Percentiles rank a stretch among this genome's conserved stretches.
Conservation (phyloP, 2,329 filamentous ascomycete genomes). For the Colletotrichum chrysophilum region DNA sequence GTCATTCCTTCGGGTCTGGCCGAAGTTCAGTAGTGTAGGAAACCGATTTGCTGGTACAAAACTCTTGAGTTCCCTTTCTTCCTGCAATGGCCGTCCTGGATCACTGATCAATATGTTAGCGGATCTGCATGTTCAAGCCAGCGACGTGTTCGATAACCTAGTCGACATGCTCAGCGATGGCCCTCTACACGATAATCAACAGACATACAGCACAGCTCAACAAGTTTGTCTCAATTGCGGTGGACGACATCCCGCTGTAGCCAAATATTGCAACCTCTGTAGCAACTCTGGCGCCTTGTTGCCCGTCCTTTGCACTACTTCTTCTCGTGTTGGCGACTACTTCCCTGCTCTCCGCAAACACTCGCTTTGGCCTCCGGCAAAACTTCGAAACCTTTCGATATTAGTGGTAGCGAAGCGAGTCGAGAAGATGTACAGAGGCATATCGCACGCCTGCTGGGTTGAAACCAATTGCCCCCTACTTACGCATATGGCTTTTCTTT, state of each 20-base stretch:
- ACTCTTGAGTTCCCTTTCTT: background rate
- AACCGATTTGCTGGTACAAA: background rate
- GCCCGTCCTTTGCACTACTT: background rate
- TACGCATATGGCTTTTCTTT: rapidly evolving
- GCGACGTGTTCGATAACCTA: no score
- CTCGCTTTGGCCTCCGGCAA: background rate
- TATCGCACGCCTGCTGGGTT: background rate
- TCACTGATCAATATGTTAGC: background rate
- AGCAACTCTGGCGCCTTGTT: background rate
- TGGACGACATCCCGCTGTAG: background rate
- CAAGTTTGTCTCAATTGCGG: background rate
- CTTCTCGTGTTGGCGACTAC: background rate
- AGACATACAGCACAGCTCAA: background rate
- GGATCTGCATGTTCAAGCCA: background rate
- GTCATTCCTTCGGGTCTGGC: background rate
- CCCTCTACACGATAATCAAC: background rate
- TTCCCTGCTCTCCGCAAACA: background rate
- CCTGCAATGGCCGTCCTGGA: background rate
- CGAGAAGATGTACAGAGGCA: background rate
- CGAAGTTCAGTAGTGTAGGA: background rate
- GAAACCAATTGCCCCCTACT: background rate
- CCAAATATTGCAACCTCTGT: background rate
- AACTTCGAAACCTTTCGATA: background rate
- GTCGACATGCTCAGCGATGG: no score
- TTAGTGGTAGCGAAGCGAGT: background rate